A percentile compares a stretch with the other conserved stretches of the same genome.
These are phyloP conservation scores for Rhizopogon vulgaris DNA, from an alignment of 768 basidiomycete species.

Conservation along the genomic window DNA sequence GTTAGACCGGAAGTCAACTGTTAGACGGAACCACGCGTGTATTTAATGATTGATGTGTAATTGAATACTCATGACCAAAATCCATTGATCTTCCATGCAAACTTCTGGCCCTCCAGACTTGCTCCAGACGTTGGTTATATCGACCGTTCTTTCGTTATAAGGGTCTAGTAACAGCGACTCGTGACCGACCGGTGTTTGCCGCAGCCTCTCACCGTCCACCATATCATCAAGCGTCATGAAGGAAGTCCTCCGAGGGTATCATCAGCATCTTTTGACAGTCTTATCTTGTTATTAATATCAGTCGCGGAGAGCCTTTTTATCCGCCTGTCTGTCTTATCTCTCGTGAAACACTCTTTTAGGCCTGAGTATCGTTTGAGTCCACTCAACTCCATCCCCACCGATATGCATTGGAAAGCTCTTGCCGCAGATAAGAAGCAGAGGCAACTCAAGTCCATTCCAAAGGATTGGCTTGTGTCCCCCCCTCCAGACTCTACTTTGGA, in stretches of 20 bases:
- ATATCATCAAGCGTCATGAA: no score
- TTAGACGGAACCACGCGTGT: neutral
- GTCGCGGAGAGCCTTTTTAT: neutral
- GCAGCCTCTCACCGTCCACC: no score
- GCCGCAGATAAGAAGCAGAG: slow-evolving; percentile 46
- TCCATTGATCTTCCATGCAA: neutral
- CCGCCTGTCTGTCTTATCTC: slow-evolving; percentile 1
- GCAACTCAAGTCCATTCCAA: slow-evolving; percentile 54
- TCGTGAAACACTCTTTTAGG: neutral
- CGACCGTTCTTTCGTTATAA: neutral
- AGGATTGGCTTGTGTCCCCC: slow-evolving; percentile 51
- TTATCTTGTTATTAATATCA: slow-evolving; percentile 1
- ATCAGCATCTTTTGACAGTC: neutral
- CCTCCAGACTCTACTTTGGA: slow-evolving; percentile 45
- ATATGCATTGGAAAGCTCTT: slow-evolving; percentile 42
- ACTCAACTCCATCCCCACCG: neutral
- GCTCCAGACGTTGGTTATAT: neutral
- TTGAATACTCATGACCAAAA: neutral
- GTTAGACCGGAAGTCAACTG: neutral
- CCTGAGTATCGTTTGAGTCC: neutral
- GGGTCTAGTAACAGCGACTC: no score
- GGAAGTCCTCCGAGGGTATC: no score
- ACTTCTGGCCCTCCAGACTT: no score
- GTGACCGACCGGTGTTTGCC: no score
- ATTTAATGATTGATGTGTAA: neutral